phyloP scores from a whole-genome alignment of 108 stramenopile species.

The Skeletonema costatum region DNA sequence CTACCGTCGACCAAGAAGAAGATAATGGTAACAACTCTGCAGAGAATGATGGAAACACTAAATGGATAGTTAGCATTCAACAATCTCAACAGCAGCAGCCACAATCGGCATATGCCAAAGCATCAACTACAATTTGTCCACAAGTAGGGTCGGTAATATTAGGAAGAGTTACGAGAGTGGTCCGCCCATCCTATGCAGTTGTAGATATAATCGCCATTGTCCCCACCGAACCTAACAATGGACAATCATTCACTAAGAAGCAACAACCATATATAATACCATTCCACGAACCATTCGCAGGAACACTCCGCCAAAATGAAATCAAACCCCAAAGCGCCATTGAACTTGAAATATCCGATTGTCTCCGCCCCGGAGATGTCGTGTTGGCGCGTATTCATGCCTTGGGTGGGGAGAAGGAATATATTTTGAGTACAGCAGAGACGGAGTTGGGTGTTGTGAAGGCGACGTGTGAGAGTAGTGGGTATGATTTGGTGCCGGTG shows the following conservation, averaged over 20 bases:
- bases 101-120: slow-evolving; percentile 4
- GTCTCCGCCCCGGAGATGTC: slow-evolving; percentile 85
- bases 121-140: slow-evolving; percentile 14
- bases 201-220: slow-evolving; percentile 71
- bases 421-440: slow-evolving; percentile 87
- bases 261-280: slow-evolving; percentile 24
- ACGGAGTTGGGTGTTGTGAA: slow-evolving; percentile 87
- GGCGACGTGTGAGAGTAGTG: slow-evolving; percentile 61
- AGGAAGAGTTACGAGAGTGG: slow-evolving; percentile 65
- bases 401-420: slow-evolving; percentile 79
- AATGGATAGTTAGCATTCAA: slow-evolving; percentile 14
- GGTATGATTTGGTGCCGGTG: slow-evolving; percentile 73
- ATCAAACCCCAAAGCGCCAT: slow-evolving; percentile 63
- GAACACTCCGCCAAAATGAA: slow-evolving; percentile 72
- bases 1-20: neutral
- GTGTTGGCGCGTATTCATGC: slow-evolving; percentile 80
- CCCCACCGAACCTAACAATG: neutral
- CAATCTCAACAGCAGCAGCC: slow-evolving; percentile 8
- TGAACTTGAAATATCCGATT: slow-evolving; percentile 67
- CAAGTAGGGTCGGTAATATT: slow-evolving; percentile 64
- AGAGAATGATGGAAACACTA: slow-evolving; percentile 16
- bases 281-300: slow-evolving; percentile 37
- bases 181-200: slow-evolving; percentile 57
- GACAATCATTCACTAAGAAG: neutral
- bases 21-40: neutral